Evolutionary conservation across 164 flowering plant genomes (phyloP).

Genomic region (Kingdonia uniflora): DNA sequence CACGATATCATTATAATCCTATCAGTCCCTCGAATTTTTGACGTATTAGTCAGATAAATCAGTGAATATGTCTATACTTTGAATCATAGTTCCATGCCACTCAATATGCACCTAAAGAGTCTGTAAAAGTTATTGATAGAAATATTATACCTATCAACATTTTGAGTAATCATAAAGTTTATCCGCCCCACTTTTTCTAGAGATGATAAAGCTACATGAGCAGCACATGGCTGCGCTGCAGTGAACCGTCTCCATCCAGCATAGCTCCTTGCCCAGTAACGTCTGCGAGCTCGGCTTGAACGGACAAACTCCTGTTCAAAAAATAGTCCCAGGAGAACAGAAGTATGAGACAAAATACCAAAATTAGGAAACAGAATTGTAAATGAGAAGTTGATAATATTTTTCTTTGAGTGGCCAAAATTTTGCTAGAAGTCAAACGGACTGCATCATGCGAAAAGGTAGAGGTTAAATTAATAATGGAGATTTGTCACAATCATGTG

Average conservation of each 20-base stretch:
- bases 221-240: slow-evolving; percentile 71
- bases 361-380: neutral
- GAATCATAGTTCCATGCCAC: too few species aligned
- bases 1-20: too few species aligned
- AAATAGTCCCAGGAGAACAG: neutral
- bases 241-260: slow-evolving; percentile 93
- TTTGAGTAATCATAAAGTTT: slow-evolving; percentile 82
- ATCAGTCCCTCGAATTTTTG: too few species aligned
- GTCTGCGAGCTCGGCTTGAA: slow-evolving; percentile 73
- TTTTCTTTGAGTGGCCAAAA: neutral
- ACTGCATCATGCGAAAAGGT: neutral
- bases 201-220: slow-evolving; percentile 75
- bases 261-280: slow-evolving; percentile 98
- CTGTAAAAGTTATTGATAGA: too few species aligned
- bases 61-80: too few species aligned
- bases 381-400: neutral
- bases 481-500: neutral
- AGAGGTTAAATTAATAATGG: neutral
- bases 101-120: too few species aligned
- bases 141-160: slow-evolving; percentile 77
- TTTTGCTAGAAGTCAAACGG: neutral
- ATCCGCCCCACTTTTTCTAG: slow-evolving; percentile 69
- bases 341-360: slow-evolving; percentile 1
- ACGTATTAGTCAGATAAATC: too few species aligned
- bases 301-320: slow-evolving; percentile 62